Percentiles rank a stretch among this genome's conserved stretches.
These are phyloP conservation scores for Potentilla sterilis DNA, from an alignment of 306 rosid species.

Conservation along the genomic window DNA sequence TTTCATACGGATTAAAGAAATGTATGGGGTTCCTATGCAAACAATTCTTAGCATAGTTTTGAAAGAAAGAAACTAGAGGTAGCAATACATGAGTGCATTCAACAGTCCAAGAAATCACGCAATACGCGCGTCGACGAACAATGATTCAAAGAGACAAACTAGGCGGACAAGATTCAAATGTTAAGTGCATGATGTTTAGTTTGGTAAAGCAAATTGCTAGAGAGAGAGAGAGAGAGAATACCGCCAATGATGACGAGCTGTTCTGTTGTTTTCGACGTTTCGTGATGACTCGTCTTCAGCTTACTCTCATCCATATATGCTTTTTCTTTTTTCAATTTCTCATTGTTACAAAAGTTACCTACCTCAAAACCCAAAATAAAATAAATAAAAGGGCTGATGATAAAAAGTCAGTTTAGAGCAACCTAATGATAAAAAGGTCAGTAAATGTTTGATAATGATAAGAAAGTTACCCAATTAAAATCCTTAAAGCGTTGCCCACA, in stretches of 20 bases:
- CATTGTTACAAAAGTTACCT: no score
- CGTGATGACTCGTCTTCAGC: neutral
- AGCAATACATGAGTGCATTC: neutral
- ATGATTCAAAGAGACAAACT: neutral
- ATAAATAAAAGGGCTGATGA: no score
- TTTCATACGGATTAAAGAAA: neutral
- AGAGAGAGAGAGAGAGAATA: constrained; percentile 4
- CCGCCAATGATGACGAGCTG: neutral
- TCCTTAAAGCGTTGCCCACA: no score
- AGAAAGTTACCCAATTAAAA: no score
- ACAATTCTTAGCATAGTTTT: neutral
- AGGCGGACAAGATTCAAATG: neutral
- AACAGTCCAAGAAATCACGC: neutral
- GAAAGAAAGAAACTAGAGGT: neutral
- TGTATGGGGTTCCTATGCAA: neutral
- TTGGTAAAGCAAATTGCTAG: neutral
- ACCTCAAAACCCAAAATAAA: no score
- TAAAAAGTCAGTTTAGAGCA: no score
- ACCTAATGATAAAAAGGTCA: no score
- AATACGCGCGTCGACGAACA: neutral
- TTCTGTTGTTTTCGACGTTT: neutral
- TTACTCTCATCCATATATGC: no score
- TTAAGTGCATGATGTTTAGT: neutral
- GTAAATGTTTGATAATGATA: no score
- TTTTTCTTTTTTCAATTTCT: no score